Evolutionary conservation across 2,329 filamentous ascomycete species (phyloP).

Genomic region (Aspergillus japonicus): DNA sequence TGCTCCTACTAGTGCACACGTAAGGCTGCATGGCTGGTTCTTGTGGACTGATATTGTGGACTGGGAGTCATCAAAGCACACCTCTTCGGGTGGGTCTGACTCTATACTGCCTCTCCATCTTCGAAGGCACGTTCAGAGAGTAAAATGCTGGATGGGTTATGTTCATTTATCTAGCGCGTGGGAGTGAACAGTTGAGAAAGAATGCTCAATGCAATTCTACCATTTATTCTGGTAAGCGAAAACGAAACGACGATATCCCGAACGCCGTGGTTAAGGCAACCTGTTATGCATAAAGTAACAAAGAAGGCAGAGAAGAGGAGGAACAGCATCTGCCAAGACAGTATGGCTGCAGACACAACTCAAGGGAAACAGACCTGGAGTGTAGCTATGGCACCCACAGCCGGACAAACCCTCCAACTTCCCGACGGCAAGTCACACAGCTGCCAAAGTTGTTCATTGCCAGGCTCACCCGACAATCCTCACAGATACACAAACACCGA

Average conservation of each 20-base stretch:
- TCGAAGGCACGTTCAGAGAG: too few relatives aligned
- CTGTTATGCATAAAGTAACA: not conserved
- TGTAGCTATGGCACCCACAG: conserved; percentile 72
- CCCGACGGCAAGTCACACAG: conserved; percentile 88
- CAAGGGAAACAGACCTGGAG: not conserved
- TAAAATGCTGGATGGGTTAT: too few relatives aligned
- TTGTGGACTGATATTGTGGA: too few relatives aligned
- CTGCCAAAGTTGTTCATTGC: conserved; percentile 97
- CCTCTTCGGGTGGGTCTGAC: too few relatives aligned
- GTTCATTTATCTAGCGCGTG: not conserved
- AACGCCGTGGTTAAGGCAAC: not conserved
- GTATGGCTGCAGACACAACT: not conserved
- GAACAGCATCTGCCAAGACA: not conserved
- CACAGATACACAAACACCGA: conserved; percentile 87
- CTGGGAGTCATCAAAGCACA: not conserved
- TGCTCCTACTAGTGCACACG: not conserved
- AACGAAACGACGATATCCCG: not conserved
- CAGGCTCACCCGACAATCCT: conserved; percentile 88
- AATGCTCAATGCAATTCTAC: not conserved
- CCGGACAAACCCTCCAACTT: conserved; percentile 84
- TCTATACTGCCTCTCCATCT: too few relatives aligned
- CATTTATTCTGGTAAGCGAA: not conserved
- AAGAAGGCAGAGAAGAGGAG: not conserved
- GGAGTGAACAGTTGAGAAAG: not conserved
- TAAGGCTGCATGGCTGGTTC: not conserved